phyloP scores from a whole-genome alignment of 495 filamentous ascomycete genomes.

The Cenococcum geophilum region DNA sequence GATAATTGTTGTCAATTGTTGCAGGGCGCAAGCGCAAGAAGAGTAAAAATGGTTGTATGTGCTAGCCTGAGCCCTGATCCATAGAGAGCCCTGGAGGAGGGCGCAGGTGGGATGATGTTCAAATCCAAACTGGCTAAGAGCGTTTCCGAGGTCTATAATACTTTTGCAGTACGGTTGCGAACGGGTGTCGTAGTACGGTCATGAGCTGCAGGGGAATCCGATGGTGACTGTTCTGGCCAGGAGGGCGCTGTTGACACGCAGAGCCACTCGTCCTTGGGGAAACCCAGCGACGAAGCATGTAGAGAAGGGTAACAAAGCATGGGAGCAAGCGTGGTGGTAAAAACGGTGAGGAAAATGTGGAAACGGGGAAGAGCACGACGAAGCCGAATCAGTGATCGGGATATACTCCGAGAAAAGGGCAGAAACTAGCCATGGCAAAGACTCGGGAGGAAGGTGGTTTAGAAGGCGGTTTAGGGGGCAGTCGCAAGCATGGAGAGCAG shows the following conservation, averaged over 20 bases:
- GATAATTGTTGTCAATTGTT: conserved; percentile 22
- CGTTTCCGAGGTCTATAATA: not conserved
- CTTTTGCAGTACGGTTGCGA: not conserved
- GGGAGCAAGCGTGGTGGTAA: not conserved
- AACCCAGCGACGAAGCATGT: not conserved
- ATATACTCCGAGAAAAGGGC: not conserved
- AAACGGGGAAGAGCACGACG: not conserved
- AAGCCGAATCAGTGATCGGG: not conserved
- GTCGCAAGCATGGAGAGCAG: not conserved
- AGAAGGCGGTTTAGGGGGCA: not conserved
- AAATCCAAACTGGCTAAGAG: not conserved
- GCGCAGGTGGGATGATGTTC: not conserved
- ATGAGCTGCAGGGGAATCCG: not conserved
- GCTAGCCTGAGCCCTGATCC: conserved; percentile 4
- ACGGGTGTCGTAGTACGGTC: not conserved
- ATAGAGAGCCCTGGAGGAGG: conserved; percentile 3
- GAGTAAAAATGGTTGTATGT: conserved; percentile 11
- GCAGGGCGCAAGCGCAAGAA: conserved; percentile 33
- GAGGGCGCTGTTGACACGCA: not conserved
- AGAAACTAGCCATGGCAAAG: not conserved
- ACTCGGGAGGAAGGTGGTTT: not conserved
- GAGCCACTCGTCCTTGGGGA: not conserved
- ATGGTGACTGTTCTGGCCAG: not conserved
- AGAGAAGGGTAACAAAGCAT: not conserved
- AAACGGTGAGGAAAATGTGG: not conserved